Base-by-base conservation (phyloP, 2,329 filamentous ascomycete species). In the Pezicula neosporulosa region DNA sequence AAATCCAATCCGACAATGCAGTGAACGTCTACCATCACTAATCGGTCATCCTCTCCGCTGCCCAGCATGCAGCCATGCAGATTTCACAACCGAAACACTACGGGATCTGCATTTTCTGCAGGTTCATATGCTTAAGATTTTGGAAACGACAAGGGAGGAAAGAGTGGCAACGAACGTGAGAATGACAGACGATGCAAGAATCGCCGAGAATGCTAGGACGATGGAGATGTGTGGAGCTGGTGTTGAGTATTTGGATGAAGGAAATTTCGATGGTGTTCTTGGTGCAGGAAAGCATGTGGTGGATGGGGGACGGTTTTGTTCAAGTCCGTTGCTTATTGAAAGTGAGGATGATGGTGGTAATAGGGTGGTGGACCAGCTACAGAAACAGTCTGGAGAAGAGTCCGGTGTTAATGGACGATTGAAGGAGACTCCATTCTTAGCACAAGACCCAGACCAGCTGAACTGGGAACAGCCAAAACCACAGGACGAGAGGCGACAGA, bases 51-150 rank as follows among this genome's bases (percentile, higher is more conserved):
- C 47, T 12, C 48, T 48, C 6, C 15, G 19, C 36, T 56, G 51
- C 36, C 49, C 47, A 21, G 13, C 30, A 15, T 56, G 54, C 37
- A 21, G 18, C 2, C 45, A 38, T 15, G 15, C 16, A 13, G 30
- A 33, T 7, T 48, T 47, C 28, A 9, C 12, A 18, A n/a, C 16
- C 42, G 48, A 53, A 21, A 3, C 15, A 10, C 10, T 16, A 6
- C 45, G 51, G 15, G 51, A 50, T 19, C n/a, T 50, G 8, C 55
- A 56, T 36, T 54, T 52, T 42, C 39, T 56, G 37, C 47, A 47
- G 18, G 28, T 9, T 4, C 55, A 56, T 38, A 44, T 56, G 30
- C 10, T 39, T 21, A 6, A 3, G 10, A 13, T 18, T 15, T 39
- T 9, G 37, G 15, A 15, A 15, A 39, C n/a, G 37, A 39, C 8